Conservation (phyloP, 2,329 filamentous ascomycete species). For the Fusarium metavorans region DNA sequence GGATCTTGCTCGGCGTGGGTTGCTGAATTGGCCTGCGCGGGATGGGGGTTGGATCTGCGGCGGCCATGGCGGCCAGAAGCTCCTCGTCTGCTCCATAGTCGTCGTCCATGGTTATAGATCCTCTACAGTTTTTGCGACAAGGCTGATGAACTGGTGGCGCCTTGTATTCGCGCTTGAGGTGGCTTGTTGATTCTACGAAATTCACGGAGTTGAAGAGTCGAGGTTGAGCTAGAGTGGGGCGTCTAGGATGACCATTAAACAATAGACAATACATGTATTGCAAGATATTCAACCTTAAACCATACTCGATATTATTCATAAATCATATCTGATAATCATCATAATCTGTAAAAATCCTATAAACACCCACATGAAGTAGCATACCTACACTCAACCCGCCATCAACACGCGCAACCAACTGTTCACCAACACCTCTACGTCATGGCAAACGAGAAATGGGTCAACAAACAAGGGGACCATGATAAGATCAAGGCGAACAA, state of each 20-base stretch:
- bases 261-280: background rate
- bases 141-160: background rate
- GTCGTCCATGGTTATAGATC: conserved; percentile 56
- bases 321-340: background rate
- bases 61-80: conserved; percentile 67
- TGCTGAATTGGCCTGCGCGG: conserved; percentile 50
- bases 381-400: background rate
- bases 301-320: background rate
- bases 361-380: background rate
- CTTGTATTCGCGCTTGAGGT: background rate
- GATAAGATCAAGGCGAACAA: background rate
- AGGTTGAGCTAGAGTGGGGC: conserved; percentile 30
- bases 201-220: conserved; percentile 24
- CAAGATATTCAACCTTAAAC: background rate
- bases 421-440: background rate
- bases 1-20: conserved; percentile 56
- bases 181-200: conserved; percentile 7
- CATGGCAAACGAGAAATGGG: background rate
- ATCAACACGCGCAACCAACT: background rate
- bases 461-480: background rate
- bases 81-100: conserved; percentile 70
- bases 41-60: conserved; percentile 53
- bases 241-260: background rate
- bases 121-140: background rate
- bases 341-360: background rate